Evolutionary conservation across 139 green algal species (phyloP), one percentile per base, ranked within the genome.

Genomic region (Chlamydomonas incerta): DNA sequence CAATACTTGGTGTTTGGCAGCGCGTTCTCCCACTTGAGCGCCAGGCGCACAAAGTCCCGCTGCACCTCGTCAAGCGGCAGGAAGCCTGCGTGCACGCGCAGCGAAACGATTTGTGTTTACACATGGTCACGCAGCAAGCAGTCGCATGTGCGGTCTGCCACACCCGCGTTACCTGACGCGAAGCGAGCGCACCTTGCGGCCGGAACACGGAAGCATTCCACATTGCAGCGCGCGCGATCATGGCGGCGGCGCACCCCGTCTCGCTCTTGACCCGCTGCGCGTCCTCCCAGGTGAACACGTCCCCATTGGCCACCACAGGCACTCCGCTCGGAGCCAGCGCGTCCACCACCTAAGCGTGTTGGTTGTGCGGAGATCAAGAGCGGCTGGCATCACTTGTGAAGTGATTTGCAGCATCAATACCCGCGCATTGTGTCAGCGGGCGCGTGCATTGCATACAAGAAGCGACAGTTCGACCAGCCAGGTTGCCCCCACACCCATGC

Each of bases 1-100:
- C 75, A 82, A 35, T 82, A 72, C 60, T 82, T 82, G 58, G 75
- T 82, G 60, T 82, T 82, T 8, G 58, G 75, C 58, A 82, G 60
- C 20, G 58, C 35, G 60, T 82, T 82, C 35, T 60, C 75, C 60
- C 60, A 82, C 15, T 37, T 9, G 24, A 72, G 10, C 35, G 75
- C 58, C 60, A 72, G 35, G 26, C 75, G 58, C 37, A 72, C 35
- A 28, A 62, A 82, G 11, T 82, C 60, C 26, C 60, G 75, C 60
- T 82, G 75, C 11, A 82, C 75, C 21, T 23, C 35, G 18, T 82
- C 75, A 60, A 82, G 35, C 4, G 75, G 75, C 26, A 82, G 60
- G 60, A 82, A 82, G 35, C 75, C 75, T 82, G 60, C 18, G n/a
- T 1, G n/a, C 8, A 50, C 41, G n/a, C n/a, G n/a, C n/a, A n/a